Conservation (phyloP, 2,329 filamentous ascomycete genomes). For the Harringtonia aguacate region DNA sequence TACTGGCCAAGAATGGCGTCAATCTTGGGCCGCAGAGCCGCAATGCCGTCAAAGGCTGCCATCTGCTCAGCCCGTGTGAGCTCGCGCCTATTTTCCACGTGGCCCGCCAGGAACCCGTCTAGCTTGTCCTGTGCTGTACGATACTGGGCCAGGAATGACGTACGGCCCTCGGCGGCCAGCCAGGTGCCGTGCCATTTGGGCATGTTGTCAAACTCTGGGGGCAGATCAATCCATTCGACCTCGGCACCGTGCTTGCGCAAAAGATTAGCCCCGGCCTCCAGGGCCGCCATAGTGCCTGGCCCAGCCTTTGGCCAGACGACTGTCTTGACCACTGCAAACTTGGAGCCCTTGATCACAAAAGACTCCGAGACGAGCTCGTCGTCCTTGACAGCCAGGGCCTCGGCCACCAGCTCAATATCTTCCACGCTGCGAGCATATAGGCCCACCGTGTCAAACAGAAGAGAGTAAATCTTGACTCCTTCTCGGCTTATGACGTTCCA, state of each 20-base stretch:
- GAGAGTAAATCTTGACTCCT: constrained; percentile 47
- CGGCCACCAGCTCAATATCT: constrained; percentile 46
- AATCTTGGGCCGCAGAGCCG: constrained; percentile 39
- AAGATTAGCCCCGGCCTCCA: constrained; percentile 27
- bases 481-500: constrained; percentile 53
- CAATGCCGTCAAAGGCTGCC: constrained; percentile 43
- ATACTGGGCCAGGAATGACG: constrained; percentile 44
- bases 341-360: constrained; percentile 31
- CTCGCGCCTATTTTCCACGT: constrained; percentile 37
- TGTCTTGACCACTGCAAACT: constrained; percentile 44
- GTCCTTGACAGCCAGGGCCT: constrained; percentile 42
- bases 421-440: constrained; percentile 46
- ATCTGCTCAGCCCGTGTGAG: constrained; percentile 36
- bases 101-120: constrained; percentile 28
- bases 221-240: constrained; percentile 45
- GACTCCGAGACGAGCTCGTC: constrained; percentile 24
- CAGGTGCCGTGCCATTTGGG: constrained; percentile 41
- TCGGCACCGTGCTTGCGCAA: constrained; percentile 36
- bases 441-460: constrained; percentile 52
- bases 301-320: constrained; percentile 37
- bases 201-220: constrained; percentile 34
- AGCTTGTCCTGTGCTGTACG: constrained; percentile 34
- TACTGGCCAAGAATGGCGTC: constrained; percentile 42
- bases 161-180: constrained; percentile 39
- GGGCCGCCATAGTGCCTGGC: constrained; percentile 35